Evolutionary conservation across 2,329 filamentous ascomycete species (phyloP).

Genomic region (Aspergillus versicolor): DNA sequence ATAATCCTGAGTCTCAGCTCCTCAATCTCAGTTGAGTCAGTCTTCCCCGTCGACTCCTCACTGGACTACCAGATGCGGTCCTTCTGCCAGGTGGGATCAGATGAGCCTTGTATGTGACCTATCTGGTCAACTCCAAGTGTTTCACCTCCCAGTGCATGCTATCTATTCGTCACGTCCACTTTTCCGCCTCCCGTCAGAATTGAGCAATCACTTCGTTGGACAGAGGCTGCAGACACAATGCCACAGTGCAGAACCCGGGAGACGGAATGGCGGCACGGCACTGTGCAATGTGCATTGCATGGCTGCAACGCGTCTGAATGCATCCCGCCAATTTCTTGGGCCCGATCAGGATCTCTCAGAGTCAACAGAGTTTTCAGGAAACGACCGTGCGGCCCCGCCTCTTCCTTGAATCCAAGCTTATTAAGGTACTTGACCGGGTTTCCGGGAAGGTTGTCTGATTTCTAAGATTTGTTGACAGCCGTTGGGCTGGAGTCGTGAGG

Average conservation of each 20-base stretch:
- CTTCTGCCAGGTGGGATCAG: neutral
- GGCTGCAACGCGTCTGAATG: too few species aligned
- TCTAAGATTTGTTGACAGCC: constrained; percentile 4
- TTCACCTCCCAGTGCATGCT: neutral
- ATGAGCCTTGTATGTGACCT: constrained; percentile 4
- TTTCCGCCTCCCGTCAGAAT: neutral
- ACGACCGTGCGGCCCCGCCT: neutral
- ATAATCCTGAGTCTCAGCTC: neutral
- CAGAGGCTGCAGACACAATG: neutral
- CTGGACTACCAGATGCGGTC: neutral
- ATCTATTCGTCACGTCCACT: neutral
- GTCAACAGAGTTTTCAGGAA: constrained; percentile 1
- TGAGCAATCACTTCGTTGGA: neutral
- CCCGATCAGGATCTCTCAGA: neutral
- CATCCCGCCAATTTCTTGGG: neutral
- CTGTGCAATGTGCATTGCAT: neutral
- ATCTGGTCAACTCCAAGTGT: neutral
- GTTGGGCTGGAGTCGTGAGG: neutral
- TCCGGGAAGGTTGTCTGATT: neutral
- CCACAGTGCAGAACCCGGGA: neutral
- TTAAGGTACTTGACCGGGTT: neutral
- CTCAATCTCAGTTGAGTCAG: too few species aligned
- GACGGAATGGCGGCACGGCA: neutral
- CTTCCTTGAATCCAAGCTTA: neutral
- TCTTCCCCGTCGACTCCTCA: too few species aligned